phyloP scores from a whole-genome alignment of 2,329 filamentous ascomycete species.

The Epichloe uncinata region DNA sequence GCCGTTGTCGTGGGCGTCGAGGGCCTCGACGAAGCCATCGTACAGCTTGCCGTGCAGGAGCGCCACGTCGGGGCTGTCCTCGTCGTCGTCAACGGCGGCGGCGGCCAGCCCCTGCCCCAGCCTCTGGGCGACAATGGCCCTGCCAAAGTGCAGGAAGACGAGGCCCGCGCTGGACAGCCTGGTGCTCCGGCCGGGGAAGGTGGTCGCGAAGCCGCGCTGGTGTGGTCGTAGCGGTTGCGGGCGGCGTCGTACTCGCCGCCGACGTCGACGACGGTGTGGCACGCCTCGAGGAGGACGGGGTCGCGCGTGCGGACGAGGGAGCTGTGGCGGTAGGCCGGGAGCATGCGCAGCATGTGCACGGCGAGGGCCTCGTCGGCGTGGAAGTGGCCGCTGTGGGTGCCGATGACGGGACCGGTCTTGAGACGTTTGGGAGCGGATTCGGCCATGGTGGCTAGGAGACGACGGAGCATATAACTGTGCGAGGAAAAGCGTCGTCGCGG shows the following conservation, averaged over 20 bases:
- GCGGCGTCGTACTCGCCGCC: constrained; percentile 79
- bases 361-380: constrained; percentile 97
- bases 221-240: constrained; percentile 87
- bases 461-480: constrained; percentile 18
- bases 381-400: constrained; percentile 97
- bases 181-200: constrained; percentile 71
- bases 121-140: constrained; percentile 56
- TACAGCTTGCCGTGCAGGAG: constrained; percentile 83
- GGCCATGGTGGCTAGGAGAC: constrained; percentile 27
- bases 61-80: constrained; percentile 53
- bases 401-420: constrained; percentile 58
- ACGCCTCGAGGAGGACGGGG: constrained; percentile 59
- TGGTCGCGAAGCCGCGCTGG: constrained; percentile 78
- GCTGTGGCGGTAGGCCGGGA: constrained; percentile 66
- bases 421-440: constrained; percentile 67
- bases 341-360: constrained; percentile 84
- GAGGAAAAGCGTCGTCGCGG: neutral
- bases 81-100: constrained; percentile 21
- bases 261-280: constrained; percentile 96
- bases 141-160: constrained; percentile 92
- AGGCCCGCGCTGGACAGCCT: constrained; percentile 91
- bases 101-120: constrained; percentile 10
- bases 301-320: constrained; percentile 79
- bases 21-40: constrained; percentile 83
- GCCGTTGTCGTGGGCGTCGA: constrained; percentile 97